Evolutionary conservation across 2,329 filamentous ascomycete genomes (phyloP), one percentile per base, ranked within the genome.

Genomic region (Sclerotinia trifoliorum): DNA sequence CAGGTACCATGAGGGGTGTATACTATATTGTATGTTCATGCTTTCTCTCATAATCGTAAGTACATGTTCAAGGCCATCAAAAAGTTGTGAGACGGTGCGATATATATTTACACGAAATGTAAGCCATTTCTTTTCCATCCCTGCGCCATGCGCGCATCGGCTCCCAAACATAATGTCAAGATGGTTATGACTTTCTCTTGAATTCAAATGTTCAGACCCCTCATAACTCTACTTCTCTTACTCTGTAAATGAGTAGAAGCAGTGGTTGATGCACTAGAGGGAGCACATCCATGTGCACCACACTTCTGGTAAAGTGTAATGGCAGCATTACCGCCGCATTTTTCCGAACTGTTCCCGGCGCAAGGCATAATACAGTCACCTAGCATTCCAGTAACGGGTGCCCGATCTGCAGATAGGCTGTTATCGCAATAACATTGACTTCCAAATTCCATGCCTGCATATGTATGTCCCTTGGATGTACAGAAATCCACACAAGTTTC

Each of bases 241-340:
- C 46, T 65, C 24, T 46, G 39, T n/a, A 42, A 44, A 10, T 52
- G 49, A n/a, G 29, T 5, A 32, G 49, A 42, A 21, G 6, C 21
- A 42, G 49, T 32, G 1, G 21, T 57, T 49, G 66, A 5, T 29
- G 13, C 19, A 26, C 42, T 26, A 2, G 29, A 48, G 1, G 66
- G n/a, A 4, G 44, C 19, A 29, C 65, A 67, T 29, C 24, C 24
- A 10, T 39, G 10, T 19, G 39, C 35, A 44, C 13, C 44, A 35
- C 66, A 68, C 61, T 65, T 65, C 3, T 51, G 66, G 48, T 68
- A 68, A n/a, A 68, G 58, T 2, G 66, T 65, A 19, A 68, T 65
- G 3, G 62, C 62, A 10, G 52, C 51, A 64, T 8, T 44, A 7
- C 67, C 67, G n/a, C 67, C 67, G 5, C 67, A 68, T 49, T 39